These are phyloP conservation scores for Ophiostoma ulmi DNA, from an alignment of 2,329 filamentous ascomycete genomes.

Conservation along the genomic window DNA sequence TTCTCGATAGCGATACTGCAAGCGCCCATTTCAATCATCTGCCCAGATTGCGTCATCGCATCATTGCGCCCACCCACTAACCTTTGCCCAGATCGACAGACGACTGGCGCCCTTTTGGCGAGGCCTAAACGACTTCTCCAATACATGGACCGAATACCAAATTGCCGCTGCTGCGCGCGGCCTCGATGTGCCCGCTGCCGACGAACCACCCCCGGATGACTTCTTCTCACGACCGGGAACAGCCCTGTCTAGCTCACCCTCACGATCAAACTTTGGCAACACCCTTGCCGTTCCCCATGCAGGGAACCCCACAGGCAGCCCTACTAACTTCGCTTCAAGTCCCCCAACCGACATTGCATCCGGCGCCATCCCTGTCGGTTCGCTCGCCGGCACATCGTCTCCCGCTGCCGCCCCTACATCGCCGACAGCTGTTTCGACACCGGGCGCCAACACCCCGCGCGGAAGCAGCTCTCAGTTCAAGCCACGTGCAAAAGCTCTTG, in stretches of 20 bases:
- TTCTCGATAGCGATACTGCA: background rate
- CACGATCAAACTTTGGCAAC: constrained; percentile 12
- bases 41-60: background rate
- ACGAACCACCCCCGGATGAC: constrained; percentile 71
- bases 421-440: constrained; percentile 56
- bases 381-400: constrained; percentile 63
- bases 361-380: constrained; percentile 32
- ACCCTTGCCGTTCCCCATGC: constrained; percentile 62
- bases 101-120: constrained; percentile 92
- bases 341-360: background rate
- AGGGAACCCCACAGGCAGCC: background rate
- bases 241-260: constrained; percentile 32
- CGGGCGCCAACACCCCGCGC: constrained; percentile 42
- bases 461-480: constrained; percentile 56
- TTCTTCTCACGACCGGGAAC: constrained; percentile 43
- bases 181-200: constrained; percentile 74
- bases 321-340: background rate
- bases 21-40: background rate
- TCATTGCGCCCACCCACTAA: constrained; percentile 22
- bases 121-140: constrained; percentile 81
- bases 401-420: constrained; percentile 51
- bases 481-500: constrained; percentile 81
- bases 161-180: constrained; percentile 86
- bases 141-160: constrained; percentile 90
- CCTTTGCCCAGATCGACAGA: constrained; percentile 68